Conservation (phyloP, 176 grass and related monocot genomes). For the Phyllostachys edulis region DNA sequence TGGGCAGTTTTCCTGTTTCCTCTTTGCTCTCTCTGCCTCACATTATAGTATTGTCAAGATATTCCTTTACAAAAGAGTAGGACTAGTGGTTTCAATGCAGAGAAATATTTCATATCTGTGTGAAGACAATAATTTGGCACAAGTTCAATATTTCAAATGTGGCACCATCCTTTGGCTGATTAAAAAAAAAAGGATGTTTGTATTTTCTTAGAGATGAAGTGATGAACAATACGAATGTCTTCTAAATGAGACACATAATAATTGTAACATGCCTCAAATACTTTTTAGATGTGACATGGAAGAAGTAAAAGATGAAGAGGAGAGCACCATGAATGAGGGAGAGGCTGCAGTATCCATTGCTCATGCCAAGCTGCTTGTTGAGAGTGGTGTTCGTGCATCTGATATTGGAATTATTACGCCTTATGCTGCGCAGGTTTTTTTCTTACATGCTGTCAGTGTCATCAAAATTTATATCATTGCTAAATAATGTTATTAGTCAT, state of each 20-base stretch:
- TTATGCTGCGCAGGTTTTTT: constrained; percentile 87
- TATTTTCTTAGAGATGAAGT: not conserved
- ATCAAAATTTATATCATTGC: not conserved
- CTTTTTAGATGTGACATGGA: constrained; percentile 89
- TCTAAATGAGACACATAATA: not conserved
- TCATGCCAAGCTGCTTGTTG: constrained; percentile 91
- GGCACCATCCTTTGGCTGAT: constrained; percentile 6
- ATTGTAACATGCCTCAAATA: constrained; percentile 13
- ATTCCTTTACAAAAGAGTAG: constrained; percentile 10
- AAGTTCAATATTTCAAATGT: not conserved
- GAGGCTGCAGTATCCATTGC: constrained; percentile 79
- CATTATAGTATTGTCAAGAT: not conserved
- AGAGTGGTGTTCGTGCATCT: constrained; percentile 71
- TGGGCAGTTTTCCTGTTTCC: not conserved
- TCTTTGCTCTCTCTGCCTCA: not conserved
- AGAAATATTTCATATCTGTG: not conserved
- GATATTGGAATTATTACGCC: constrained; percentile 98
- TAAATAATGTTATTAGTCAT: constrained; percentile 30
- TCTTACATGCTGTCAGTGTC: constrained; percentile 21
- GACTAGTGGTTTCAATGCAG: not conserved
- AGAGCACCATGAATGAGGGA: constrained; percentile 91
- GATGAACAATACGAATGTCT: constrained; percentile 11
- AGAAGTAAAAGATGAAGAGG: constrained; percentile 98
- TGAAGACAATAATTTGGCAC: constrained; percentile 8
- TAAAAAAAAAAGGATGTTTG: constrained; percentile 2